These are phyloP conservation scores for Cercospora janseana DNA, from an alignment of 2,329 filamentous ascomycete genomes.

Conservation along the genomic window DNA sequence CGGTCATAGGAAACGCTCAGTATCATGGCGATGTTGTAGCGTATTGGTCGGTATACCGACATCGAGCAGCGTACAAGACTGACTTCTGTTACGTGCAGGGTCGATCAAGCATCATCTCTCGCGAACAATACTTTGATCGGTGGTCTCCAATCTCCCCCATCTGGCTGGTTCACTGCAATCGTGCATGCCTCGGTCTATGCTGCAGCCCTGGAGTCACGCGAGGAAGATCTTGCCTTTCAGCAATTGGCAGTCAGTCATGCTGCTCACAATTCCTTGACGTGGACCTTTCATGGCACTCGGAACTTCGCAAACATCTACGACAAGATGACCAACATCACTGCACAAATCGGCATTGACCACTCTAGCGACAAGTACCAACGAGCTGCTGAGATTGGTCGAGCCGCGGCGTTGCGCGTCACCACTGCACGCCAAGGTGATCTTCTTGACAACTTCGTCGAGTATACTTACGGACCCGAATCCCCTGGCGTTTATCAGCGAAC, in stretches of 20 bases:
- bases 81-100: too few species aligned
- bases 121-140: conserved; percentile 32
- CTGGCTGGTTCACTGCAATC: conserved; percentile 34
- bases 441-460: conserved; percentile 32
- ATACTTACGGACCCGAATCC: conserved; percentile 19
- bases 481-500: conserved; percentile 33
- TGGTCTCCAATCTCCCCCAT: conserved; percentile 32
- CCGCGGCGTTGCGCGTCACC: conserved; percentile 27
- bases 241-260: conserved; percentile 36
- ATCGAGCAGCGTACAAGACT: too few species aligned
- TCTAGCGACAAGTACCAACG: conserved; percentile 13
- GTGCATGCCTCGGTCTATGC: conserved; percentile 33
- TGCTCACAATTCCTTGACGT: conserved; percentile 33
- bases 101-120: conserved; percentile 14
- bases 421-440: conserved; percentile 30
- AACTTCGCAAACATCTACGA: conserved; percentile 26
- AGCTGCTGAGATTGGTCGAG: conserved; percentile 26
- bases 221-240: conserved; percentile 31
- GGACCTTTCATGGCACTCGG: conserved; percentile 34
- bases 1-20: conserved; percentile 9
- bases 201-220: conserved; percentile 27
- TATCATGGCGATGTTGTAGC: conserved; percentile 18
- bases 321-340: conserved; percentile 3
- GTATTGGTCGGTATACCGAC: conserved; percentile 26
- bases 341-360: conserved; percentile 28